Evolutionary conservation across 2,329 filamentous ascomycete genomes (phyloP).

Genomic region (Coniosporium tulheliwenetii): DNA sequence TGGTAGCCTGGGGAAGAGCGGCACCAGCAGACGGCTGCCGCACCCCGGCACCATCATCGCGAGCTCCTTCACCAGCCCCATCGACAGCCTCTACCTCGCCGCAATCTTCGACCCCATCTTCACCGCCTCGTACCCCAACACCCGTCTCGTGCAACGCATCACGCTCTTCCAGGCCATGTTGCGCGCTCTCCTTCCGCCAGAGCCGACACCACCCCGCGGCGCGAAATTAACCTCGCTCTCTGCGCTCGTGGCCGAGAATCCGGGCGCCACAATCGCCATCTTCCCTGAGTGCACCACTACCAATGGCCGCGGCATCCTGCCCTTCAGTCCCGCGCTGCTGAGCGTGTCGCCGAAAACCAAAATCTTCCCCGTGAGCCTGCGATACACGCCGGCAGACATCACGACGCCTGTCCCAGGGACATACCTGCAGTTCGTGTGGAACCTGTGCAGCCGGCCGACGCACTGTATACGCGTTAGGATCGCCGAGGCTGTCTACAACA

Average conservation of each 20-base stretch:
- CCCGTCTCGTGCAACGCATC: constrained; percentile 58
- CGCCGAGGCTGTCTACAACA: constrained; percentile 50
- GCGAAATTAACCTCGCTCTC: constrained; percentile 19
- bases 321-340: constrained; percentile 64
- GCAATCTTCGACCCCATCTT: constrained; percentile 96
- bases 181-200: constrained; percentile 51
- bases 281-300: constrained; percentile 93
- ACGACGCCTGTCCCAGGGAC: constrained; percentile 74
- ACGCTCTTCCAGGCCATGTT: constrained; percentile 61
- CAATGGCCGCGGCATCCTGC: constrained; percentile 80
- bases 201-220: constrained; percentile 15
- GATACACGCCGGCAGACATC: constrained; percentile 78
- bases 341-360: constrained; percentile 49
- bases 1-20: constrained; percentile 37
- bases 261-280: constrained; percentile 62
- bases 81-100: constrained; percentile 86
- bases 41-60: constrained; percentile 70
- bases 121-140: constrained; percentile 65
- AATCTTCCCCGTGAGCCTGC: constrained; percentile 81
- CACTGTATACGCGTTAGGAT: constrained; percentile 87
- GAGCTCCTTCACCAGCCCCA: constrained; percentile 77
- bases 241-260: constrained; percentile 47
- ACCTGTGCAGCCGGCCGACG: constrained; percentile 65
- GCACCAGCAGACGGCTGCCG: constrained; percentile 42
- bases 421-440: constrained; percentile 67